Conservation (phyloP, 2,329 filamentous ascomycete species). For the Phaeosphaeria sp. region DNA sequence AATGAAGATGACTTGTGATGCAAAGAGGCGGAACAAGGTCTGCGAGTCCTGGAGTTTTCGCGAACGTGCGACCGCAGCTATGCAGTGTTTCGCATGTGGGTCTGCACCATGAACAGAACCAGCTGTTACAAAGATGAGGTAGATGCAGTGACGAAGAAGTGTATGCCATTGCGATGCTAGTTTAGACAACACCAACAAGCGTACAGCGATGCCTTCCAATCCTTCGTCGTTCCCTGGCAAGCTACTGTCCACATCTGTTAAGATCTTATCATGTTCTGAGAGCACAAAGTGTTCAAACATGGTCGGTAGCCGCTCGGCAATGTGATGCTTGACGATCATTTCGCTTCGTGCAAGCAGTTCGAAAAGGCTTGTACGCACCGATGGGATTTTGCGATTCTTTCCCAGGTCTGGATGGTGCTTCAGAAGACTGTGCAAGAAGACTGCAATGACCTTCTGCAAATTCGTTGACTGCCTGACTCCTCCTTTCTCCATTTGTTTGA, state of each 20-base stretch:
- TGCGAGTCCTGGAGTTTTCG: slow-evolving; percentile 70
- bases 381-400: slow-evolving; percentile 63
- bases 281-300: slow-evolving; percentile 86
- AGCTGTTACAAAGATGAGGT: slow-evolving; percentile 92
- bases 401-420: slow-evolving; percentile 72
- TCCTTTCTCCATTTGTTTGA: slow-evolving; percentile 69
- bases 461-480: slow-evolving; percentile 70
- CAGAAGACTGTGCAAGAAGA: slow-evolving; percentile 74
- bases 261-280: slow-evolving; percentile 80
- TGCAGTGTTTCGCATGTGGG: slow-evolving; percentile 74
- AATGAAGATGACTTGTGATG: slow-evolving; percentile 86
- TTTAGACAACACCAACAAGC: slow-evolving; percentile 76
- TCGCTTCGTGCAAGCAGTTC: slow-evolving; percentile 70
- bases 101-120: slow-evolving; percentile 71
- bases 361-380: slow-evolving; percentile 75
- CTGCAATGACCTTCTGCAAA: slow-evolving; percentile 70
- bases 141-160: slow-evolving; percentile 83
- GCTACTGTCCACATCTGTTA: slow-evolving; percentile 80
- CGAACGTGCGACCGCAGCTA: slow-evolving; percentile 68
- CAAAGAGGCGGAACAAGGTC: slow-evolving; percentile 81
- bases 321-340: slow-evolving; percentile 75
- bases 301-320: slow-evolving; percentile 71
- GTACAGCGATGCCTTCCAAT: slow-evolving; percentile 83
- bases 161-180: slow-evolving; percentile 87
- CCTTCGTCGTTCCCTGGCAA: slow-evolving; percentile 76